These are phyloP conservation scores for Tubosaeta sp. DNA, from an alignment of 768 basidiomycete species.

Conservation along the genomic window DNA sequence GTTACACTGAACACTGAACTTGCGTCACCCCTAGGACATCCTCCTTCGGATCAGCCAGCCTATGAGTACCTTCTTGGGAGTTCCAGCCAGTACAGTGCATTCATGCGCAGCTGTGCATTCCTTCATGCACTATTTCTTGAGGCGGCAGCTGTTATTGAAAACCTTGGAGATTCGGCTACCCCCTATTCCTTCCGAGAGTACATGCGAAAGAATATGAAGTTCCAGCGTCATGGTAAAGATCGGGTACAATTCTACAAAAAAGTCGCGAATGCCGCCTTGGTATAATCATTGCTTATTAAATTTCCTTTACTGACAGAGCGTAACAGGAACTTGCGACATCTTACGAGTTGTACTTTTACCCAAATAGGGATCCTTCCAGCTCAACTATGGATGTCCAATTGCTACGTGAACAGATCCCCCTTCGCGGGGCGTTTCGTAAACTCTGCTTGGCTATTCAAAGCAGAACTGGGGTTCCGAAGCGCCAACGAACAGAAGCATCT, in stretches of 20 bases:
- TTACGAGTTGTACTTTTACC: neutral
- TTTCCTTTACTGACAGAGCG: neutral
- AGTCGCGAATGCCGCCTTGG: neutral
- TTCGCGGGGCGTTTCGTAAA: neutral
- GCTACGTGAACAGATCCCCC: neutral
- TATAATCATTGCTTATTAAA: neutral
- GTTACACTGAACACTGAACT: neutral
- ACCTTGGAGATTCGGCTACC: neutral
- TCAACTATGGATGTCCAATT: neutral
- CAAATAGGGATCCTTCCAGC: neutral
- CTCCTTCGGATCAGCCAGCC: neutral
- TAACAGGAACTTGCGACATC: neutral
- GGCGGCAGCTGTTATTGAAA: neutral
- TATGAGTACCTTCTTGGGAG: neutral
- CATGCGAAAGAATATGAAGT: neutral
- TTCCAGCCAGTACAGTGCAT: neutral
- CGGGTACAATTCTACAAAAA: neutral
- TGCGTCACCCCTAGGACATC: no score
- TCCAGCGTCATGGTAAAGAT: neutral
- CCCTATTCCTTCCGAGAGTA: neutral
- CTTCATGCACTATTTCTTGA: neutral
- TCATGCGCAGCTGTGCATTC: neutral
- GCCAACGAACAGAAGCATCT: neutral
- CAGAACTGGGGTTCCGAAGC: neutral
- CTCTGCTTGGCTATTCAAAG: neutral